These are phyloP conservation scores for Holtermanniella nyarrowii DNA, from an alignment of 768 basidiomycete genomes.

Conservation along the genomic window DNA sequence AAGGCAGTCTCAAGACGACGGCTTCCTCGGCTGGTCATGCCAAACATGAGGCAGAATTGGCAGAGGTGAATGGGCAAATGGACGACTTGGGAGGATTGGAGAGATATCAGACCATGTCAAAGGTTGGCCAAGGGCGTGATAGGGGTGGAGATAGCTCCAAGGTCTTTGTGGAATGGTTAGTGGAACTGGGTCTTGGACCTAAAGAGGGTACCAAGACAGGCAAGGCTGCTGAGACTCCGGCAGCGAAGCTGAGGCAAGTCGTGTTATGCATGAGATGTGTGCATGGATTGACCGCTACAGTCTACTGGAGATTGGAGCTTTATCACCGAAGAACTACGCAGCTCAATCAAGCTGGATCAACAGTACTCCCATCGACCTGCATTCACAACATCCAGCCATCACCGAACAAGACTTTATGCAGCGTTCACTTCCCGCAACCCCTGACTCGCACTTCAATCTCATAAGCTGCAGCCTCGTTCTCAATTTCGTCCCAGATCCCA, in stretches of 20 bases:
- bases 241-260: constrained; percentile 4
- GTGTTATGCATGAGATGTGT: not conserved
- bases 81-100: constrained; percentile 64
- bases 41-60: constrained; percentile 40
- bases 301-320: constrained; percentile 77
- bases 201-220: constrained; percentile 17
- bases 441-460: constrained; percentile 58
- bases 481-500: constrained; percentile 71
- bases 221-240: constrained; percentile 3
- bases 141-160: constrained; percentile 83
- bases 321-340: constrained; percentile 71
- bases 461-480: constrained; percentile 80
- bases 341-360: constrained; percentile 61
- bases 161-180: constrained; percentile 65
- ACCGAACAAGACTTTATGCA: constrained; percentile 74
- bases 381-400: constrained; percentile 70
- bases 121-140: constrained; percentile 64
- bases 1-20: constrained; percentile 20
- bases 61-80: constrained; percentile 54
- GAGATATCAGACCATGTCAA: constrained; percentile 73
- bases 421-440: constrained; percentile 46
- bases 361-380: constrained; percentile 67
- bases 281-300: constrained; percentile 41
- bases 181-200: constrained; percentile 44
- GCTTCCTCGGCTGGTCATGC: constrained; percentile 11